Percentiles rank a stretch among this genome's conserved stretches.
These are phyloP conservation scores for Plantago major DNA, from an alignment of 257 asterid species.

Conservation along the genomic window DNA sequence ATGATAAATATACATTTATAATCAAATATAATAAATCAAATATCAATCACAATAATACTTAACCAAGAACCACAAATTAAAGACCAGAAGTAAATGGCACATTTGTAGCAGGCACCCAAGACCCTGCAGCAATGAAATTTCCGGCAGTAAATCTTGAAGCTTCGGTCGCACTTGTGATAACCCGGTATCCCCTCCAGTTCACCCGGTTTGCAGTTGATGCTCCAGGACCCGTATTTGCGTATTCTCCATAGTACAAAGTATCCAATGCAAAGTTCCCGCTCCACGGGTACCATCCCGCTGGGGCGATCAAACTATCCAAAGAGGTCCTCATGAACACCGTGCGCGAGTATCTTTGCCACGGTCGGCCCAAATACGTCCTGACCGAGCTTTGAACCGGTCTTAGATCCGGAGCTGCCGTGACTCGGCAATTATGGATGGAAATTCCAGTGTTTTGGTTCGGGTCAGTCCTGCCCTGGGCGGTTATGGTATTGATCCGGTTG, in stretches of 20 bases:
- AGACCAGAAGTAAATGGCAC: slow-evolving; percentile 79
- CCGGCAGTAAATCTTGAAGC: slow-evolving; percentile 64
- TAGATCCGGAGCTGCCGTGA: slow-evolving; percentile 60
- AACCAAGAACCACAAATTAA: neutral
- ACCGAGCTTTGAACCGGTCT: slow-evolving; percentile 49
- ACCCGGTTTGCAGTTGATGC: slow-evolving; percentile 64
- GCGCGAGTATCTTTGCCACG: slow-evolving; percentile 74
- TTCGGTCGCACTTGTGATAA: slow-evolving; percentile 57
- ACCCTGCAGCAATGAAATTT: slow-evolving; percentile 56
- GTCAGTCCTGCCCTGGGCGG: slow-evolving; percentile 84
- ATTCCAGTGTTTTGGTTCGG: slow-evolving; percentile 86
- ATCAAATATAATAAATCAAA: too few relatives aligned
- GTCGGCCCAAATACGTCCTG: slow-evolving; percentile 75
- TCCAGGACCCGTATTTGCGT: slow-evolving; percentile 79
- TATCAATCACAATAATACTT: neutral
- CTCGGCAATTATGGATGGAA: slow-evolving; percentile 50
- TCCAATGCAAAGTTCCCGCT: slow-evolving; percentile 65
- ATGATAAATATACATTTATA: too few relatives aligned
- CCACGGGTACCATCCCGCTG: slow-evolving; percentile 93
- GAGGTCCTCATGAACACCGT: slow-evolving; percentile 61
- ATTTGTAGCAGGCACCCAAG: slow-evolving; percentile 67
- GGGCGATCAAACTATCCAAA: slow-evolving; percentile 51
- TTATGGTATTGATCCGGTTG: slow-evolving; percentile 53
- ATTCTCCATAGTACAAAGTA: slow-evolving; percentile 81
- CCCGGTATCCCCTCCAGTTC: slow-evolving; percentile 72